Evolutionary conservation across 2,329 filamentous ascomycete species (phyloP).

Genomic region (Paraphoma sp.): DNA sequence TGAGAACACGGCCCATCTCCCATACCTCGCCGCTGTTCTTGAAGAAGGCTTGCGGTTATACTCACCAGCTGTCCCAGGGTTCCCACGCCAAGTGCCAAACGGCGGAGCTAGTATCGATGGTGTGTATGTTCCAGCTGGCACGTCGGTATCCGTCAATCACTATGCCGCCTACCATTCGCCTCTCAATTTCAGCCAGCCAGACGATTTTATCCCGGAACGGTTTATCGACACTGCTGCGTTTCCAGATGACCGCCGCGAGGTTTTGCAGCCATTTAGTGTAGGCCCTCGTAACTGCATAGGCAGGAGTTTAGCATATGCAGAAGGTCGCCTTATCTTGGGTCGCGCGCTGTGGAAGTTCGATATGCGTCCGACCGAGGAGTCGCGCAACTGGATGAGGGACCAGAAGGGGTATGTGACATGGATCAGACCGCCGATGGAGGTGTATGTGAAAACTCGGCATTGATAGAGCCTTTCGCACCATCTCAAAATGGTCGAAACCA

Average conservation of each 20-base stretch:
- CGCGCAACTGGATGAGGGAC: constrained; percentile 12
- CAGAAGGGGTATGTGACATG: neutral
- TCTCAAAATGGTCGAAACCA: too few species aligned
- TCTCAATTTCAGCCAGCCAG: constrained; percentile 39
- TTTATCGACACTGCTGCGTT: constrained; percentile 28
- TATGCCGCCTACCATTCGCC: constrained; percentile 37
- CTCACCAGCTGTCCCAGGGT: constrained; percentile 36
- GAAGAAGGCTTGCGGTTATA: constrained; percentile 48
- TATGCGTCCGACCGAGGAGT: constrained; percentile 30
- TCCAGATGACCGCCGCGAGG: neutral
- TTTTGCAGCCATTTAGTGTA: neutral
- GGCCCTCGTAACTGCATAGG: constrained; percentile 1
- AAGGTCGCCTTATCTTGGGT: constrained; percentile 43
- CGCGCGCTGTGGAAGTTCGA: constrained; percentile 47
- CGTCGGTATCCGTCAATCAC: constrained; percentile 24
- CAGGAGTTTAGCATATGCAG: constrained; percentile 17
- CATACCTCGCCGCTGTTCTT: constrained; percentile 43
- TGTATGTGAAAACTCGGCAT: too few species aligned
- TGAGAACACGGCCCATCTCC: constrained; percentile 15
- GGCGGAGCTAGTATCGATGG: constrained; percentile 19
- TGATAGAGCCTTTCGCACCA: too few species aligned
- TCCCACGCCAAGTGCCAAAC: constrained; percentile 17
- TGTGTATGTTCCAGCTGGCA: constrained; percentile 19
- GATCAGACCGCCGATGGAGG: too few species aligned
- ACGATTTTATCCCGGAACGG: constrained; percentile 38